Base-by-base conservation (phyloP, 768 basidiomycete species). In the Lentinula boryana region DNA sequence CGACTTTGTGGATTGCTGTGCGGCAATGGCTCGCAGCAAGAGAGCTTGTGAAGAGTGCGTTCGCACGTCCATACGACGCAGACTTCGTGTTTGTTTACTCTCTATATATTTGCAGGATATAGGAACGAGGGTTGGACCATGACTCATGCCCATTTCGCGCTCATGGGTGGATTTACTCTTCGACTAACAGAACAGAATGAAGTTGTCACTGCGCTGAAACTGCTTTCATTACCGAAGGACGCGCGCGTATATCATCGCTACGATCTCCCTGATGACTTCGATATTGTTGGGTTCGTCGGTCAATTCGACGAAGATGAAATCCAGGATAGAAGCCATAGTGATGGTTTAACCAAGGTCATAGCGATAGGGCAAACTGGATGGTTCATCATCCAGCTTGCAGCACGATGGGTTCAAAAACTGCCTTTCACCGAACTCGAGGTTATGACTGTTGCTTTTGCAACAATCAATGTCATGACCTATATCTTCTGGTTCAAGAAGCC, bases 401-500 rank as follows among this genome's bases (percentile, higher is more conserved):
- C 59, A 16, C 58, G 65, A 15, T 9, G 13, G 27, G 32, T n/a
- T 33, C 9, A 58, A 33, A n/a, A 43, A 4, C 21, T 62, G 15
- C n/a, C 41, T 15, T 31, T 51, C 38, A 64, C 68, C 33, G 44
- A 63, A 62, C 62, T 69, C 35, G 66, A 69, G 58, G 58, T 62
- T 31, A 55, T 54, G 50, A 63, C 65, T 16, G 15, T 63, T 21
- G 61, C 65, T 10, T 65, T 62, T 62, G 58, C 60, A 1, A 33
- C 64, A 7, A 60, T 73, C 32, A 74, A 70, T 51, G 38, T 65
- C 15, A 44, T 68, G 44, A 69, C 65, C 38, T 75, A 76, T 55
- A 55, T 62, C 38, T 63, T 70, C 44, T 76, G 75, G 75, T 74
- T 70, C 71, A 63, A 74, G 46, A 76, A 76, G 56, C 75, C 75